These are phyloP conservation scores for Fusarium sp. DNA, from an alignment of 2,329 filamentous ascomycete species.

Conservation along the genomic window DNA sequence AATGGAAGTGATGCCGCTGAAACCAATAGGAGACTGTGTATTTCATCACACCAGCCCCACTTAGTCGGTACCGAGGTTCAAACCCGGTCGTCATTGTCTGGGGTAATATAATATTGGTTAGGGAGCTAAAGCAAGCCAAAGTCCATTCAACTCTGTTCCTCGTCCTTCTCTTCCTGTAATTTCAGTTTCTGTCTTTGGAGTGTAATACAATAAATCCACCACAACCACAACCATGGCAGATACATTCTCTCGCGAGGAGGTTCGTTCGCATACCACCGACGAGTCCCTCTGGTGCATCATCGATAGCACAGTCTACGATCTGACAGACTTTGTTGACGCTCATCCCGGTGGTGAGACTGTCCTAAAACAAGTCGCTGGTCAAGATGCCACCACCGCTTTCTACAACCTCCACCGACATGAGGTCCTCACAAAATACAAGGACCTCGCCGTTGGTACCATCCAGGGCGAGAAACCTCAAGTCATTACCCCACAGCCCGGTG, in stretches of 20 bases:
- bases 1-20: conserved; percentile 27
- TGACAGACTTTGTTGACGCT: conserved; percentile 85
- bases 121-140: background rate
- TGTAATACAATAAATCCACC: background rate
- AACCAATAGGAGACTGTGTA: conserved; percentile 23
- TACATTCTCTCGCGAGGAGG: conserved; percentile 71
- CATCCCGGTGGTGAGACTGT: conserved; percentile 87
- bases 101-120: conserved; percentile 16
- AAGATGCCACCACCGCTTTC: conserved; percentile 84
- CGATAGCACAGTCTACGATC: conserved; percentile 88
- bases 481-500: conserved; percentile 74
- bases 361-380: conserved; percentile 81
- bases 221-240: conserved; percentile 50
- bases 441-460: conserved; percentile 80
- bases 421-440: conserved; percentile 82
- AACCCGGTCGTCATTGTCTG: conserved; percentile 25
- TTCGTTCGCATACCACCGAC: conserved; percentile 79
- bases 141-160: background rate
- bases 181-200: background rate
- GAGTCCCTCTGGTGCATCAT: conserved; percentile 86
- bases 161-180: background rate
- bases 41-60: conserved; percentile 30
- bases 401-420: conserved; percentile 95
- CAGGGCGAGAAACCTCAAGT: conserved; percentile 80
- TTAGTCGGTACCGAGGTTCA: conserved; percentile 39